Conservation (phyloP, 257 asterid species). For the Ligustrum vulgare region DNA sequence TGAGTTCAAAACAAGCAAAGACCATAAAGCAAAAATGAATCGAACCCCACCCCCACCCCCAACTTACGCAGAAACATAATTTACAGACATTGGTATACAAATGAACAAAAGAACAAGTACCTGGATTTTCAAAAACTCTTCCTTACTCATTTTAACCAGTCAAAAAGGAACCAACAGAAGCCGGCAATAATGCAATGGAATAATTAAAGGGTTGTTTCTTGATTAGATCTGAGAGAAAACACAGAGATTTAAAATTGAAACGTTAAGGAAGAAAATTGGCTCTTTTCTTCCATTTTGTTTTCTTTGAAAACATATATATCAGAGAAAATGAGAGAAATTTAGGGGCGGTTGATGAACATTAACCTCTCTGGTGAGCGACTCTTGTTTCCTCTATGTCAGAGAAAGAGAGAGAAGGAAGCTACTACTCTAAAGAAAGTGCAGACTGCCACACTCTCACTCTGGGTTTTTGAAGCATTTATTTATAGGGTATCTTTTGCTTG, state of each 20-base stretch:
- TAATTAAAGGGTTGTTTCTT: not conserved
- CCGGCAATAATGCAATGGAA: constrained; percentile 20
- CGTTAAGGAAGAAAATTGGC: not conserved
- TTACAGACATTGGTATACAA: constrained; percentile 10
- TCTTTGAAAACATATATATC: not conserved
- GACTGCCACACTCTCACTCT: constrained; percentile 42
- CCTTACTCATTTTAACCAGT: constrained; percentile 71
- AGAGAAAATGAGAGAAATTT: constrained; percentile 22
- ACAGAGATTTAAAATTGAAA: constrained; percentile 17
- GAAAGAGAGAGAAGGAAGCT: constrained; percentile 41
- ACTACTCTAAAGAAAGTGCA: not conserved
- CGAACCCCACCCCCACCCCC: not conserved
- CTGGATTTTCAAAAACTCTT: constrained; percentile 97
- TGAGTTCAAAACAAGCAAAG: constrained; percentile 28
- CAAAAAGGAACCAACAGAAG: constrained; percentile 21
- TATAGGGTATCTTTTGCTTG: constrained; percentile 26
- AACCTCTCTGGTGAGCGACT: constrained; percentile 36
- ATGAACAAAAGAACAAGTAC: constrained; percentile 38
- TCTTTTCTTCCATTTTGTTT: not conserved
- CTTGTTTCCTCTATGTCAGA: constrained; percentile 63
- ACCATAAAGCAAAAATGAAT: constrained; percentile 29
- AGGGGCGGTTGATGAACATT: constrained; percentile 58
- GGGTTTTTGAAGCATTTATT: constrained; percentile 48
- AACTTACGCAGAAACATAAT: not conserved
- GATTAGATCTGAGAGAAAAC: constrained; percentile 53